phyloP scores from a whole-genome alignment of 148 eudicot species.

The Fagopyrum tataricum region DNA sequence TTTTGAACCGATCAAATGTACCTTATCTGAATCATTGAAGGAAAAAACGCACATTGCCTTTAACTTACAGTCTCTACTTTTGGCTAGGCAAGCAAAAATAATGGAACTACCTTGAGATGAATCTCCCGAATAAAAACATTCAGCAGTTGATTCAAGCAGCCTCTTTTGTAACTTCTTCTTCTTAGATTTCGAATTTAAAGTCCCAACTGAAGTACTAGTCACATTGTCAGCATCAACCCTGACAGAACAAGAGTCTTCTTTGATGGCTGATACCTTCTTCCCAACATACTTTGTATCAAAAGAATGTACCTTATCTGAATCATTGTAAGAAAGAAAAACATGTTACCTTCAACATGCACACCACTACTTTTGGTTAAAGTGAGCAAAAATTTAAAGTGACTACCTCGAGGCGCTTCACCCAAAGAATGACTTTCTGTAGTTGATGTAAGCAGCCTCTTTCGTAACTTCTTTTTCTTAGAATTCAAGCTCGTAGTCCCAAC shows the following conservation, averaged over 20 bases:
- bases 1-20: conserved; percentile 15
- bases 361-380: conserved; percentile 15
- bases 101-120: conserved; percentile 18
- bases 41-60: neutral
- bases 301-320: conserved; percentile 16
- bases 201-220: conserved; percentile 17
- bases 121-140: conserved; percentile 16
- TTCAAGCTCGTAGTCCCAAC: conserved; percentile 21
- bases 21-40: conserved; percentile 13
- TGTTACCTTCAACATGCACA: neutral
- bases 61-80: conserved; percentile 12
- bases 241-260: conserved; percentile 8
- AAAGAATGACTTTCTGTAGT: conserved; percentile 14
- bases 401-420: conserved; percentile 21
- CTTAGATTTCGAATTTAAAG: conserved; percentile 23
- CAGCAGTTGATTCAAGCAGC: conserved; percentile 18
- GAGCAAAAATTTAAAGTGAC: neutral
- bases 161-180: conserved; percentile 16
- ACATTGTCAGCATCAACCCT: conserved; percentile 1
- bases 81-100: conserved; percentile 5
- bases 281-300: conserved; percentile 19
- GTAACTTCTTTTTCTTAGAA: conserved; percentile 21
- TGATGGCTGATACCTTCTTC: conserved; percentile 15
- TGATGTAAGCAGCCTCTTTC: conserved; percentile 18
- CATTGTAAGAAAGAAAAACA: neutral